A percentile compares a stretch with the other conserved stretches of the same genome.
These are phyloP conservation scores for Stygiomarasmius scandens DNA, from an alignment of 1,284 basidiomycete genomes.

Conservation along the genomic window DNA sequence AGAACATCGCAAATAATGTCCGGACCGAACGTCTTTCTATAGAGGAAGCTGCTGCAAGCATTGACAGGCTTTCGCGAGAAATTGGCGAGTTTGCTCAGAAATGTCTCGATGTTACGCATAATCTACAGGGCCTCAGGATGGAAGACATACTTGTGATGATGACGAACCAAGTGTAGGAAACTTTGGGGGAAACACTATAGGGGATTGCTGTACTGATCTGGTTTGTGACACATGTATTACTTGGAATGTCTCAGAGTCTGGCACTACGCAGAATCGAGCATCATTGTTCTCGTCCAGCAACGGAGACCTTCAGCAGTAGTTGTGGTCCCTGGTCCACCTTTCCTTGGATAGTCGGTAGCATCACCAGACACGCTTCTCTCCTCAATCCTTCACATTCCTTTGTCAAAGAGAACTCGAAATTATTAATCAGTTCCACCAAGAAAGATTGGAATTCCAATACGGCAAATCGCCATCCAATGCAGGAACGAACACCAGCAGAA, in stretches of 20 bases:
- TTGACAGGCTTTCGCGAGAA: not conserved
- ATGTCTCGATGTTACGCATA: not conserved
- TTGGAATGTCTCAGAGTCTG: no score
- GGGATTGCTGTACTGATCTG: no score
- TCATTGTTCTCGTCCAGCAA: not conserved
- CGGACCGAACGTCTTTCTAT: not conserved
- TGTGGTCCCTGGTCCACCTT: slow-evolving; percentile 8
- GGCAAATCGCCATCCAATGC: slow-evolving; percentile 33
- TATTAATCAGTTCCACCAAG: slow-evolving; percentile 15
- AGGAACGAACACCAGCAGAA: slow-evolving; percentile 30
- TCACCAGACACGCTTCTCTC: not conserved
- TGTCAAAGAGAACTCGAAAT: slow-evolving; percentile 13
- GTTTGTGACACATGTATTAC: no score
- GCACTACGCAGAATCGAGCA: not conserved
- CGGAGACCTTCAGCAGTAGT: slow-evolving; percentile 2
- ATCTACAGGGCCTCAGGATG: not conserved
- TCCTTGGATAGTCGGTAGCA: slow-evolving; percentile 8
- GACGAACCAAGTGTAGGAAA: not conserved
- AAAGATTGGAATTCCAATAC: slow-evolving; percentile 15
- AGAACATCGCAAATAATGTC: not conserved
- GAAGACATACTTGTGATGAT: not conserved
- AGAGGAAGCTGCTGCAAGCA: not conserved
- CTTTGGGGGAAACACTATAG: no score
- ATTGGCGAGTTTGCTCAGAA: not conserved
- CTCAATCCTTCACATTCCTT: slow-evolving; percentile 3